Base-by-base conservation (phyloP, 331 rosid genomes). In the Malus hybrid region DNA sequence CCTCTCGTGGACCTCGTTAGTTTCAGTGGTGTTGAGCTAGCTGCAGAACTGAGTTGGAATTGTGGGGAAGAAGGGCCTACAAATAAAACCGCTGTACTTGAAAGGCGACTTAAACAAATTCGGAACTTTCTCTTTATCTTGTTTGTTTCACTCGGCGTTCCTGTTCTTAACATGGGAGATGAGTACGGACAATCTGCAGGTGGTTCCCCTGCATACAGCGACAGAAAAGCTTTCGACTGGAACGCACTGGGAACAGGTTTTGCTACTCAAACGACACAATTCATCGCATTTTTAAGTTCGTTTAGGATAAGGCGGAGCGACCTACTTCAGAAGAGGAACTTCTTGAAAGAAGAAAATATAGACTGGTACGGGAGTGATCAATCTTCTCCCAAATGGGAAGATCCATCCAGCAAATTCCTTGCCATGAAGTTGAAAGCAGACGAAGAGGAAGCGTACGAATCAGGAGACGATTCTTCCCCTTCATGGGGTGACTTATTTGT, bases 51-150 rank as follows among this genome's bases (percentile, higher is more conserved):
- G 55, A 94, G 97, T 85, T 94, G 97, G 96, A 92, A 94, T 50
- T 90, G 97, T 65, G 99, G 99, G 82, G 87, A 86, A 86, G 97
- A 92, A 90, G 99, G 99, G 27, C 89, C 89, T 28, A 92, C 99
- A 4, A 74, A 69, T 48, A 84, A 84, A 50, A 78, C 62, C n/a
- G 34, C 6, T 29, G 88, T 94, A 73, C 96, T 94, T 15, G 92
- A 91, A 86, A 86, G 80, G 36, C 86, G 97, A 28, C 93, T 94
- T 32, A 90, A 90, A 81, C 99, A 90, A 80, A 83, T 89, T 54
- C 97, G 97, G 1, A 92, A 92, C 71, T 94, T 89, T 85, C 84
- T 92, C 36, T 90, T 88, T 71, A 79, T 83, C 71, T 75, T 92
- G 83, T 90, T 79, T 79, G 76, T 92, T 84, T 94, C 99, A 28